Percentiles rank a stretch among this genome's conserved stretches.
Conservation (phyloP, 768 basidiomycete genomes). For the Ramaria sp. region DNA sequence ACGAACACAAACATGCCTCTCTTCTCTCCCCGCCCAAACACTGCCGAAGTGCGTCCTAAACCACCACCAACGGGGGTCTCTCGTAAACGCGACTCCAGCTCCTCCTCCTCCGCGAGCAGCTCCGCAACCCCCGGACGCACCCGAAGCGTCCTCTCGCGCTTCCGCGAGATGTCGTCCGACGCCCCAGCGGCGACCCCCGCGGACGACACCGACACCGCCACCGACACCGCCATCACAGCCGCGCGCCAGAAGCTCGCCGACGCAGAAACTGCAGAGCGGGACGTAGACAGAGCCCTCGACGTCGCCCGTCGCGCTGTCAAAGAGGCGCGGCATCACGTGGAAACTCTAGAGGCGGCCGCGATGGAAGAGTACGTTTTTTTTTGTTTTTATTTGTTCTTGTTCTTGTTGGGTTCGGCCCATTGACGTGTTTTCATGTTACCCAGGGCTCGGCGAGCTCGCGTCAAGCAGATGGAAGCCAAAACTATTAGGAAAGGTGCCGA, state of each 20-base stretch:
- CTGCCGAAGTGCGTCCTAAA: no score
- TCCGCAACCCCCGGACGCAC: not conserved
- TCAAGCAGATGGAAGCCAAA: constrained; percentile 42
- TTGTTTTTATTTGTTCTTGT: no score
- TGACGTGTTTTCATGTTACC: not conserved
- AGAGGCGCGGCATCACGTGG: constrained; percentile 37
- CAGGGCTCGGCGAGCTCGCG: constrained; percentile 27
- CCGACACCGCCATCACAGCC: constrained; percentile 35
- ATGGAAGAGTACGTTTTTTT: constrained; percentile 35
- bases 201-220: constrained; percentile 28
- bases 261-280: constrained; percentile 39
- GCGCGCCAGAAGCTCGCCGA: constrained; percentile 41
- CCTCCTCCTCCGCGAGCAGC: no score
- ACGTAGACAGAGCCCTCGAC: constrained; percentile 38
- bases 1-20: no score
- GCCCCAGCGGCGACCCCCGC: not conserved
- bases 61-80: no score
- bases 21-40: not conserved
- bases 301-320: constrained; percentile 35
- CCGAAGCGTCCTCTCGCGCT: not conserved
- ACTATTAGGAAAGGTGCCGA: constrained; percentile 26
- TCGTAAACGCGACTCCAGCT: no score
- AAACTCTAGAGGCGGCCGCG: constrained; percentile 39
- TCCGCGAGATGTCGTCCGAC: not conserved
- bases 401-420: constrained; percentile 26